A percentile compares a stretch with the other conserved stretches of the same genome.
Conservation (phyloP, 2,329 filamentous ascomycete species). For the Ambrosiella cleistominuta region DNA sequence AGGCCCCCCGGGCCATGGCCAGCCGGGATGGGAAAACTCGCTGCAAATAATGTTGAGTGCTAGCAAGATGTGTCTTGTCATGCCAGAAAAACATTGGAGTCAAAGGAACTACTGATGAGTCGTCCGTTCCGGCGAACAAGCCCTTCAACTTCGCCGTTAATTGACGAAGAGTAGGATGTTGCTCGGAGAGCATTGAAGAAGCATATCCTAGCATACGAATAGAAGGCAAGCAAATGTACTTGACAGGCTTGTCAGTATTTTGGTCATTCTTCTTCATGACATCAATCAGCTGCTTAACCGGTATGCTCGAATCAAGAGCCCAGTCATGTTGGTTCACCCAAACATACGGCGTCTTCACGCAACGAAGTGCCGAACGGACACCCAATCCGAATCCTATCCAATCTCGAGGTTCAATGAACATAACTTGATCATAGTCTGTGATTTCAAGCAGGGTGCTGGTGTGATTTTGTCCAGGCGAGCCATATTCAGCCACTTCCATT, state of each 20-base stretch:
- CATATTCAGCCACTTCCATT: constrained; percentile 29
- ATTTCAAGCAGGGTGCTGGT: constrained; percentile 23
- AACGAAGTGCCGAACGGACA: constrained; percentile 32
- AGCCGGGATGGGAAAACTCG: constrained; percentile 32
- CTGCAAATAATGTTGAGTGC: constrained; percentile 30
- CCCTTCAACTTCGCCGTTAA: constrained; percentile 26
- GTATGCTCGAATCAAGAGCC: constrained; percentile 29
- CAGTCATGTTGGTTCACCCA: constrained; percentile 44
- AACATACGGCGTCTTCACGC: constrained; percentile 31
- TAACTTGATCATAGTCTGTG: constrained; percentile 21
- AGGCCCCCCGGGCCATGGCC: constrained; percentile 33
- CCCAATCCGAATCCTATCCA: constrained; percentile 36
- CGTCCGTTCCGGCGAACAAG: background rate
- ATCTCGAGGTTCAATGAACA: constrained; percentile 30
- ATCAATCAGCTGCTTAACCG: constrained; percentile 25
- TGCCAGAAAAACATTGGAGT: constrained; percentile 43
- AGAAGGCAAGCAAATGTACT: constrained; percentile 36
- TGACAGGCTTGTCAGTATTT: constrained; percentile 22
- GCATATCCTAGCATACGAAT: constrained; percentile 35
- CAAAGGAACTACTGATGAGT: constrained; percentile 22
- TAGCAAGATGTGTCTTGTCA: constrained; percentile 37
- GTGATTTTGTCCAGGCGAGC: constrained; percentile 20
- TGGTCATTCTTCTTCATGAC: constrained; percentile 26
- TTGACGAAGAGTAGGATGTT: constrained; percentile 24
- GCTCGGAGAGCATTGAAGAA: constrained; percentile 26